These are phyloP conservation scores for Penicillium hordei DNA, from an alignment of 2,329 filamentous ascomycete genomes.

Conservation along the genomic window DNA sequence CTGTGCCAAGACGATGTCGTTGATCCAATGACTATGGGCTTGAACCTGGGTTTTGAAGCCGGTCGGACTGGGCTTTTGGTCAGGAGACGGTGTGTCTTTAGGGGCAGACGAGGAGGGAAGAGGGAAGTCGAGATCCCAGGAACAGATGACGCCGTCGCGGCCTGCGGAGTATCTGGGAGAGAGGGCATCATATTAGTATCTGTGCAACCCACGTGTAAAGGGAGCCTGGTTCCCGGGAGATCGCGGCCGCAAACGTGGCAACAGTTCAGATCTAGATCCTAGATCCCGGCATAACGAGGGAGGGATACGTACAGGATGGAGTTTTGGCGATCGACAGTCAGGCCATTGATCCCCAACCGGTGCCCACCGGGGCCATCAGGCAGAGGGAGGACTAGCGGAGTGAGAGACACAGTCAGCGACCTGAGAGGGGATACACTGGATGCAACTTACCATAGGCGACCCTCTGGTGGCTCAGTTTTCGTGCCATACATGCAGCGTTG, in stretches of 20 bases:
- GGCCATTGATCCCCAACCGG: constrained; percentile 88
- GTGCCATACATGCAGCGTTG: constrained; percentile 55
- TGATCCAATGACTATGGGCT: constrained; percentile 95
- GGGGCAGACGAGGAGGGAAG: constrained; percentile 33
- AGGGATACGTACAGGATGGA: constrained; percentile 72
- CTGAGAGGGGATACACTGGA: not conserved
- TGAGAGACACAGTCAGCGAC: constrained; percentile 11
- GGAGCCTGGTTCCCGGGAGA: not conserved
- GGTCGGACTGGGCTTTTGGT: constrained; percentile 43
- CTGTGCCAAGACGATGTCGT: constrained; percentile 80
- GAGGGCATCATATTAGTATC: constrained; percentile 22
- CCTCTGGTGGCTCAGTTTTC: constrained; percentile 65
- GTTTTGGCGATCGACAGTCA: constrained; percentile 79
- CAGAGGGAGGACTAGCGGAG: constrained; percentile 64
- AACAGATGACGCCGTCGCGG: constrained; percentile 91
- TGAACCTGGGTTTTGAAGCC: constrained; percentile 64
- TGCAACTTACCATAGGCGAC: constrained; percentile 64
- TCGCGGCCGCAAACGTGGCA: not conserved
- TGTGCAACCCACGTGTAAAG: constrained; percentile 14
- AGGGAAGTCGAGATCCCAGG: constrained; percentile 71
- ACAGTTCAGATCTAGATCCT: not conserved
- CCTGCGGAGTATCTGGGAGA: constrained; percentile 81
- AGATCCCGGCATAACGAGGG: not conserved
- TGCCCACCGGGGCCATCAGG: constrained; percentile 78
- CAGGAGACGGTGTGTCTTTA: constrained; percentile 23